A percentile compares a stretch with the other conserved stretches of the same genome.
Conservation (phyloP, 2,329 filamentous ascomycete species). For the Trichoderma arundinaceum region DNA sequence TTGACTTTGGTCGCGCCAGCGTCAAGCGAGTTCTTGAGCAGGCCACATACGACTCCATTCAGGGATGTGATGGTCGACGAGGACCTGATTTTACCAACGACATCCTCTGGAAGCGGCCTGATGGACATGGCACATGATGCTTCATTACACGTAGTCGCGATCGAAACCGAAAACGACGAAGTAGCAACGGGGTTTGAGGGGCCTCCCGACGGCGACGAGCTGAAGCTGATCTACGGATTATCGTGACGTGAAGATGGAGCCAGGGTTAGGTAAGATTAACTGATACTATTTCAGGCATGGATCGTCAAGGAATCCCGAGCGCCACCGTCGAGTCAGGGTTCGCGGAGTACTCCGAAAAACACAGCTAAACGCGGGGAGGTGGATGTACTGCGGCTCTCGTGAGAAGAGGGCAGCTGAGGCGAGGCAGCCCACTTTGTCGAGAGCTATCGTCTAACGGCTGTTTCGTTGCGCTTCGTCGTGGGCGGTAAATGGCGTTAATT, state of each 20-base stretch:
- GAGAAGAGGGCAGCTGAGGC: too few relatives aligned
- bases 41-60: conserved; percentile 70
- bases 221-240: conserved; percentile 15
- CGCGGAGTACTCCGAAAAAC: not conserved
- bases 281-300: conserved; percentile 17
- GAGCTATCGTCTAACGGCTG: not conserved
- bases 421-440: not conserved
- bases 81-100: conserved; percentile 80
- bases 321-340: conserved; percentile 15
- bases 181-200: not conserved
- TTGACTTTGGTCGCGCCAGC: conserved; percentile 72
- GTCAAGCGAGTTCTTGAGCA: conserved; percentile 86
- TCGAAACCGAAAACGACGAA: not conserved
- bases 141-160: conserved; percentile 33
- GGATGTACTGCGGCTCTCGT: too few relatives aligned
- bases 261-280: conserved; percentile 20
- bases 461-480: too few relatives aligned
- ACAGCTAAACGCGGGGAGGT: not conserved
- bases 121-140: conserved; percentile 61
- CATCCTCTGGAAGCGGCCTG: conserved; percentile 70
- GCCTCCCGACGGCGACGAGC: not conserved
- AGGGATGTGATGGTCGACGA: conserved; percentile 80
- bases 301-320: not conserved
- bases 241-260: conserved; percentile 15
- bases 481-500: not conserved